Evolutionary conservation across 768 basidiomycete species (phyloP).

Genomic region (Cystobasidium tubakii): DNA sequence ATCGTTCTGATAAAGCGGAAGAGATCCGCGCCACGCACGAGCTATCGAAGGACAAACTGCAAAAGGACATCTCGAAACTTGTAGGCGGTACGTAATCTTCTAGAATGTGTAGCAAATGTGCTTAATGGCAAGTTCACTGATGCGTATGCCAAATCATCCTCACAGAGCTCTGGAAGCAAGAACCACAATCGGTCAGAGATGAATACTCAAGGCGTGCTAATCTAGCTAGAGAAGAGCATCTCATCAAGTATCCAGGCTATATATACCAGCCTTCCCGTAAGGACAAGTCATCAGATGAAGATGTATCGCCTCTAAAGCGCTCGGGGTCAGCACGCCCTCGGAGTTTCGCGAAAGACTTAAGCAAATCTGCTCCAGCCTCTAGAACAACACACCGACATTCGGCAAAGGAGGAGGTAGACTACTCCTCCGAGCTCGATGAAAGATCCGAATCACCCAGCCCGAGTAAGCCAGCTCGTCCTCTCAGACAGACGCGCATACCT

Average conservation of each 20-base stretch:
- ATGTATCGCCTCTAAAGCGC: neutral
- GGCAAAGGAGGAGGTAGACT: neutral
- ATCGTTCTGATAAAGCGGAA: conserved; percentile 3
- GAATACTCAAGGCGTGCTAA: neutral
- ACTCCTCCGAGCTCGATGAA: neutral
- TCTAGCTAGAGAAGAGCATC: conserved; percentile 4
- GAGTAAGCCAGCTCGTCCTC: neutral
- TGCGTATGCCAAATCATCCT: neutral
- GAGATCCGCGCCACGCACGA: neutral
- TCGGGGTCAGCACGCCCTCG: neutral
- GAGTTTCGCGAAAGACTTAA: neutral
- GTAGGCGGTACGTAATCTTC: conserved; percentile 3
- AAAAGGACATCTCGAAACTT: conserved; percentile 7
- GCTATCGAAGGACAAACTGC: neutral
- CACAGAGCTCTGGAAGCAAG: conserved; percentile 5
- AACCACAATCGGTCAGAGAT: neutral
- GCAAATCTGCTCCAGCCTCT: neutral
- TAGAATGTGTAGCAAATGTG: neutral
- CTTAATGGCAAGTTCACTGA: neutral
- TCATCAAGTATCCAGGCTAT: conserved; percentile 9
- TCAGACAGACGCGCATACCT: neutral
- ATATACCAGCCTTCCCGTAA: neutral
- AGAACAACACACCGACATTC: neutral
- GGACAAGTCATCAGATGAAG: neutral
- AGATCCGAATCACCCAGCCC: neutral